Base-by-base conservation (phyloP, 371 early-diverging fungal species). In the Choanephora cucurbitarum region DNA sequence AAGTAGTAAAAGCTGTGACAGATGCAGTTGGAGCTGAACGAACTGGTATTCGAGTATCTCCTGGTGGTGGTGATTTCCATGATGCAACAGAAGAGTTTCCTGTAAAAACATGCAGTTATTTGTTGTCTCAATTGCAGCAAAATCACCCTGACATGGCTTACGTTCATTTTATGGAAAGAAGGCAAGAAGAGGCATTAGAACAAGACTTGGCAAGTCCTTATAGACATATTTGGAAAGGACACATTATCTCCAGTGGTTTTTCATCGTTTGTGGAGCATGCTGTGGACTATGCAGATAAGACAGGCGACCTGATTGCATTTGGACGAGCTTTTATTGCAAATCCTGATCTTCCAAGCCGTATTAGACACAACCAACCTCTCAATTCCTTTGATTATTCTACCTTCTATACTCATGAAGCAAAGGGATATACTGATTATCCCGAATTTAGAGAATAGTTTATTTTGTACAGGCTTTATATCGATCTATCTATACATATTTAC, bases 1-100 rank as follows among this genome's bases (percentile, higher is more conserved):
- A 91, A 54, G 70, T 80, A 0, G 66, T 83, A 15, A 52, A 62
- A 13, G 73, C 68, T 1, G 80, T 90, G 23, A 77, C 84, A 21
- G 52, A 69, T 5, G 60, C 60, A 6, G 50, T 70, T 31, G 67
- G 70, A 9, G 54, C 48, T 17, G 57, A 70, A 10, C 43, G 60
- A n/a, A 66, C 67, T 1, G 63, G 56, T 17, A 65, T 70, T n/a
- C 53, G 70, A 37, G 53, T 66, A 2, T 58, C 57, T 1, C 70
- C 66, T n/a, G 66, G 51, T 10, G 51, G 49, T 4, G 48, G 45
- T 8, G 59, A n/a, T 13, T 60, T 57, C 46, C 66, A 64, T 22
- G 69, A 57, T 11, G 64, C 69, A 42, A 45, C 56, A 22, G 75
- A 74, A 17, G 64, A 68, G 1, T 61, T 52, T 0, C 69, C 66